phyloP scores from a whole-genome alignment of 169 alveolate species.

The Plasmodium knowlesi region DNA sequence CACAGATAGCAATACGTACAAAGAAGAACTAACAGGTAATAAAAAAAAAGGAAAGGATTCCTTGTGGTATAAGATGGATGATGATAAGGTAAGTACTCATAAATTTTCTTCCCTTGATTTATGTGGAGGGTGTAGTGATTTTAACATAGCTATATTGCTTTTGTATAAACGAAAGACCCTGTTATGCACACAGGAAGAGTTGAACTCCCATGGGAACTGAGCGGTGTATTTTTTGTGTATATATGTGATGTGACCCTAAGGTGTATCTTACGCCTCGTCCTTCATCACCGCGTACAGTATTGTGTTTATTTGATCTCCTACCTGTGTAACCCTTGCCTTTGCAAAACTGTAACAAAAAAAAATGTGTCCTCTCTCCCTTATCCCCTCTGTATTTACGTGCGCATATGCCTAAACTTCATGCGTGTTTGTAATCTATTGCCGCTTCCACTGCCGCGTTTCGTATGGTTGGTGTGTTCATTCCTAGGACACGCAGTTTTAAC shows the following conservation, averaged over 20 bases:
- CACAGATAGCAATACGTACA: slow-evolving; percentile 4
- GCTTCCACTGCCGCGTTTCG: not conserved
- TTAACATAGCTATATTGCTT: slow-evolving; percentile 89
- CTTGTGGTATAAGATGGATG: slow-evolving; percentile 91
- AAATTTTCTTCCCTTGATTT: slow-evolving; percentile 88
- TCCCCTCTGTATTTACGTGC: not conserved
- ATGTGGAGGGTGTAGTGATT: slow-evolving; percentile 93
- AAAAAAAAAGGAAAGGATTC: slow-evolving; percentile 69
- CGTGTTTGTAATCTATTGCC: not conserved
- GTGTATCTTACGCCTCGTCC: not conserved
- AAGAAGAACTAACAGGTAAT: slow-evolving; percentile 19
- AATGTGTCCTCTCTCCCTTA: not conserved
- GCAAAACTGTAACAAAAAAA: not conserved
- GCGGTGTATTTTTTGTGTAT: not conserved
- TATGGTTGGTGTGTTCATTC: not conserved
- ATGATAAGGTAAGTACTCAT: slow-evolving; percentile 87
- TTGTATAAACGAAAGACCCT: slow-evolving; percentile 79
- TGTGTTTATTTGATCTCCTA: not conserved
- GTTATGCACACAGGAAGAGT: slow-evolving; percentile 14
- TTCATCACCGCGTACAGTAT: not conserved
- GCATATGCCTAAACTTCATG: not conserved
- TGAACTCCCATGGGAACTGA: not conserved
- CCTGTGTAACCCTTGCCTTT: not conserved
- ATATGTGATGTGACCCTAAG: not conserved
- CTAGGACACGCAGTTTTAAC: not conserved